Evolutionary conservation across 768 basidiomycete species (phyloP).

Genomic region (Boletus edulis): DNA sequence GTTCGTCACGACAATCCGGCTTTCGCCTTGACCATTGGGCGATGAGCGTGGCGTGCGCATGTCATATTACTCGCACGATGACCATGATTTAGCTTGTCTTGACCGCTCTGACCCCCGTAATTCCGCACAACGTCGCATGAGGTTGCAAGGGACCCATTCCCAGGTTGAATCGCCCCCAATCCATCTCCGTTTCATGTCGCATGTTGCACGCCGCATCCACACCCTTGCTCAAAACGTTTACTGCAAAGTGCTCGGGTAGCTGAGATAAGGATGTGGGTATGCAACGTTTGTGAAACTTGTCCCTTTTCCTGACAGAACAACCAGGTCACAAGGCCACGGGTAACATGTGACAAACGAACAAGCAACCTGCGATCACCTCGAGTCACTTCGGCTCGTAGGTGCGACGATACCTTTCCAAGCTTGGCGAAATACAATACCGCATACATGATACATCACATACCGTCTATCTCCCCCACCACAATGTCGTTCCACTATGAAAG

Average conservation of each 20-base stretch:
- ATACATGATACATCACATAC: neutral
- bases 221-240: neutral
- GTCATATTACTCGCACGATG: constrained; percentile 11
- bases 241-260: neutral
- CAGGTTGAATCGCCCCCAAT: neutral
- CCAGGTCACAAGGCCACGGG: neutral
- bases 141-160: neutral
- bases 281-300: too few species aligned
- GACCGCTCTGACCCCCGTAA: neutral
- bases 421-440: neutral
- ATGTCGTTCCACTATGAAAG: neutral
- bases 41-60: constrained; percentile 6
- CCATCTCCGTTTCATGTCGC: constrained; percentile 11
- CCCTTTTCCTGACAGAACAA: neutral
- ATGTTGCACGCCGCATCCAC: neutral
- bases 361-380: neutral
- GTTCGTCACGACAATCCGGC: neutral
- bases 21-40: neutral
- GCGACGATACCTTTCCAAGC: neutral
- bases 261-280: neutral
- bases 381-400: neutral
- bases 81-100: neutral
- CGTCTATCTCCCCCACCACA: neutral
- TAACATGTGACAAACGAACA: neutral
- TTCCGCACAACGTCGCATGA: neutral